Conservation (phyloP, 768 basidiomycete species). For the Amanita molliuscula region DNA sequence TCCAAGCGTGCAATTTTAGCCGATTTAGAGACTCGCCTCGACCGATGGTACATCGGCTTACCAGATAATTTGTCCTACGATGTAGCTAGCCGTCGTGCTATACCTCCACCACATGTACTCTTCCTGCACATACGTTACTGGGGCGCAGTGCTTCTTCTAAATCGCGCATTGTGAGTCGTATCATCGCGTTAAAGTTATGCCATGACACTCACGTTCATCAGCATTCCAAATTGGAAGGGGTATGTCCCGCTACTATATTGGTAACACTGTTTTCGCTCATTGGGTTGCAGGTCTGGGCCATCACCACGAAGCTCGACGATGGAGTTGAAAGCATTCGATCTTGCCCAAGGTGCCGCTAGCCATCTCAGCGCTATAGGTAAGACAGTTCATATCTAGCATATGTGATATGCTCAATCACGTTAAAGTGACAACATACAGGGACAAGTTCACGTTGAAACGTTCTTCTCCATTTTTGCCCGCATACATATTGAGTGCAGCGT, state of each 20-base stretch:
- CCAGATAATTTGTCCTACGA: slow-evolving; percentile 57
- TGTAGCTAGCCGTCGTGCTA: slow-evolving; percentile 36
- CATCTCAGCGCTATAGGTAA: slow-evolving; percentile 59
- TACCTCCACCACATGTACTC: slow-evolving; percentile 56
- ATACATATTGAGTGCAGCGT: slow-evolving; percentile 67
- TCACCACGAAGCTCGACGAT: slow-evolving; percentile 35
- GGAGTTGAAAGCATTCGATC: slow-evolving; percentile 61
- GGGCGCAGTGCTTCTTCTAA: slow-evolving; percentile 61
- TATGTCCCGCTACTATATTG: slow-evolving; percentile 15
- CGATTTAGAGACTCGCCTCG: slow-evolving; percentile 53
- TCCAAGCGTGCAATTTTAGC: slow-evolving; percentile 40
- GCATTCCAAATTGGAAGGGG: slow-evolving; percentile 70
- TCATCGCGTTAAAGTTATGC: not conserved
- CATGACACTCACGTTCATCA: slow-evolving; percentile 17
- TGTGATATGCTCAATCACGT: not conserved
- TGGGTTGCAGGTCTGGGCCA: slow-evolving; percentile 27
- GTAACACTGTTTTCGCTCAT: slow-evolving; percentile 6
- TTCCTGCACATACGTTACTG: slow-evolving; percentile 69
- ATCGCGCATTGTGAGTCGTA: slow-evolving; percentile 66
- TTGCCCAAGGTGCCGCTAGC: slow-evolving; percentile 64
- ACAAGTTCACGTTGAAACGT: slow-evolving; percentile 49
- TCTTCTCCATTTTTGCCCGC: slow-evolving; percentile 59
- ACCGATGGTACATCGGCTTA: slow-evolving; percentile 66
- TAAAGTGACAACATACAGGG: slow-evolving; percentile 50
- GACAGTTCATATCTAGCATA: slow-evolving; percentile 5